These are phyloP conservation scores for Globisporangium canariense DNA, from an alignment of 352 stramenopile species.

Conservation along the genomic window DNA sequence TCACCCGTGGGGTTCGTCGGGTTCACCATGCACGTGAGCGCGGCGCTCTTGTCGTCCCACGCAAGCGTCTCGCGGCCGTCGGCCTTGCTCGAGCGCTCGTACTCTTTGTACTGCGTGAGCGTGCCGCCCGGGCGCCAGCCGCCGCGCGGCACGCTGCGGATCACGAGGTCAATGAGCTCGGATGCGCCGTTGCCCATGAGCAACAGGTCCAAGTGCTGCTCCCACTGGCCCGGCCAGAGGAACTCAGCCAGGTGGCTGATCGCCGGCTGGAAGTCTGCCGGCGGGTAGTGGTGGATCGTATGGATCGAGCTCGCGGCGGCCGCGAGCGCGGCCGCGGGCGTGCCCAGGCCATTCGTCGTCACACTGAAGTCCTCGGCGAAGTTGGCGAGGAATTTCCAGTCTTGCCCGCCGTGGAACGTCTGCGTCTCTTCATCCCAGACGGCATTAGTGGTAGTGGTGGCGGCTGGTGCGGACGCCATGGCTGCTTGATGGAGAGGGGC, in stretches of 20 bases:
- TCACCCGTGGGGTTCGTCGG: conserved; percentile 89
- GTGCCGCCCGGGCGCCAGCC: conserved; percentile 74
- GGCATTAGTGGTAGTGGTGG: conserved; percentile 10
- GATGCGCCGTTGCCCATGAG: conserved; percentile 83
- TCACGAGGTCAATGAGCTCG: conserved; percentile 87
- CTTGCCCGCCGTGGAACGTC: conserved; percentile 90
- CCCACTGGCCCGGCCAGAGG: conserved; percentile 62
- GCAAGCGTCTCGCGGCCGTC: conserved; percentile 75
- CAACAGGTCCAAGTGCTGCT: conserved; percentile 61
- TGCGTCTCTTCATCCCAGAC: conserved; percentile 83
- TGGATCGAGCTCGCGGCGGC: conserved; percentile 68
- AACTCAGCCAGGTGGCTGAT: conserved; percentile 87
- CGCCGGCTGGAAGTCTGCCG: conserved; percentile 87
- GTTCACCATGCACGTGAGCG: conserved; percentile 87
- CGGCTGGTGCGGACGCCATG: conserved; percentile 6
- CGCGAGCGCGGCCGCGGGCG: conserved; percentile 60
- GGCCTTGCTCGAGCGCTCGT: conserved; percentile 81
- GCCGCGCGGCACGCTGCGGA: conserved; percentile 71
- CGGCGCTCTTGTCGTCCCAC: conserved; percentile 68
- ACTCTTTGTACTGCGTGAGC: conserved; percentile 86
- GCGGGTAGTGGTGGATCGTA: conserved; percentile 88
- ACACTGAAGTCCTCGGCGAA: conserved; percentile 90
- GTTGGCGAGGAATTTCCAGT: conserved; percentile 90
- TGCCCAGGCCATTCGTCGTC: conserved; percentile 87
- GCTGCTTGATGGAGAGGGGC: neutral